These are phyloP conservation scores for Penicillium sp. DNA, from an alignment of 2,329 filamentous ascomycete species.

Conservation along the genomic window DNA sequence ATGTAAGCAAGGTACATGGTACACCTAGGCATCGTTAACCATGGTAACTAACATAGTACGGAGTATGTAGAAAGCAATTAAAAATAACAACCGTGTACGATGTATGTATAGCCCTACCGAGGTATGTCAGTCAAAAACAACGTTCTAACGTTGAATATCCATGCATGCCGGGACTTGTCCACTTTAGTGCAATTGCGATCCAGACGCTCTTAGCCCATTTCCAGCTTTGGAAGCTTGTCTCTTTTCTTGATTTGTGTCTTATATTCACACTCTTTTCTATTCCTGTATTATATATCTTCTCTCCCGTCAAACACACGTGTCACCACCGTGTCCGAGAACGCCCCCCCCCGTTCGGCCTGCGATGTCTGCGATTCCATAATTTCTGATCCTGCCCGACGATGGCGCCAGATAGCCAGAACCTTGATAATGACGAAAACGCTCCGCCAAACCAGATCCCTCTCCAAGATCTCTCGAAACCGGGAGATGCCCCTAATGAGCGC, in stretches of 20 bases:
- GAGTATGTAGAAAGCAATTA: not conserved
- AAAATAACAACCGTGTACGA: not conserved
- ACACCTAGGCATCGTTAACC: too few species aligned
- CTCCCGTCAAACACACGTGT: conserved; percentile 2
- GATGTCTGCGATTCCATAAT: conserved; percentile 42
- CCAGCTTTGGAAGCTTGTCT: not conserved
- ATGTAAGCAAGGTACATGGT: not conserved
- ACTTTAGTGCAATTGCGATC: conserved; percentile 20
- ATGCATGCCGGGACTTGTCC: conserved; percentile 7
- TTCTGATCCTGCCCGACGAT: conserved; percentile 36
- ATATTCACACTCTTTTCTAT: not conserved
- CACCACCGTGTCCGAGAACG: conserved; percentile 3
- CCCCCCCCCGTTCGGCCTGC: conserved; percentile 27
- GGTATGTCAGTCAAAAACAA: not conserved
- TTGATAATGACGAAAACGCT: conserved; percentile 28
- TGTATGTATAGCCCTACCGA: not conserved
- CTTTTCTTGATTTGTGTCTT: not conserved
- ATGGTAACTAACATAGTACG: too few species aligned
- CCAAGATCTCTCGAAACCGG: conserved; percentile 56
- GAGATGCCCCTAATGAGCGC: conserved; percentile 31
- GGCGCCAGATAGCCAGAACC: conserved; percentile 40
- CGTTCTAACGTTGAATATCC: not conserved
- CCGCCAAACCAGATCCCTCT: conserved; percentile 61
- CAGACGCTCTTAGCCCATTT: conserved; percentile 9
- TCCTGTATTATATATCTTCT: not conserved